These are phyloP conservation scores for Lasiodiplodia sp. DNA, from an alignment of 2,329 filamentous ascomycete genomes.

Conservation along the genomic window DNA sequence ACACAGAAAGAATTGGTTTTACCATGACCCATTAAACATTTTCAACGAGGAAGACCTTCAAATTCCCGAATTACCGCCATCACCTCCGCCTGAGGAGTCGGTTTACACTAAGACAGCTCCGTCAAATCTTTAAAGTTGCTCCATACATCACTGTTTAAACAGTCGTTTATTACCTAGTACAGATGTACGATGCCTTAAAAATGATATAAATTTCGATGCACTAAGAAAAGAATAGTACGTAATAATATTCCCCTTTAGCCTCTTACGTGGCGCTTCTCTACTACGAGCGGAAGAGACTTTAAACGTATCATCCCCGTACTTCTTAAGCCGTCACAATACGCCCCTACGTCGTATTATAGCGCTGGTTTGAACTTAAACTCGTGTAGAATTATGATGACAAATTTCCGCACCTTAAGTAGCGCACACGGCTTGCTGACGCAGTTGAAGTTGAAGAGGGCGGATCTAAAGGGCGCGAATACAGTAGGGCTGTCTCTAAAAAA, in stretches of 20 bases:
- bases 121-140: neutral
- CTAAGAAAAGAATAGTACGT: no score
- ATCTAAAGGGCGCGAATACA: conserved; percentile 51
- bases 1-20: conserved; percentile 39
- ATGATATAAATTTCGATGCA: no score
- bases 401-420: conserved; percentile 49
- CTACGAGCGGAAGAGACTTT: no score
- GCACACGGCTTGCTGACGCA: conserved; percentile 48
- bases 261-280: no score
- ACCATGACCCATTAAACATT: conserved; percentile 30
- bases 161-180: neutral
- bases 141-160: neutral
- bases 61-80: neutral
- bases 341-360: no score
- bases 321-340: no score
- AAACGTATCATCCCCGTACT: no score
- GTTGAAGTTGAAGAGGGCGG: conserved; percentile 46
- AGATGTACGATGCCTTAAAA: no score
- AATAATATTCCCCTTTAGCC: no score
- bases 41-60: neutral
- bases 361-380: no score
- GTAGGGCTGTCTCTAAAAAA: conserved; percentile 41
- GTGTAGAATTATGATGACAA: no score
- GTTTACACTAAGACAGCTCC: neutral
- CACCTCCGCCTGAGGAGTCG: neutral